A percentile compares a stretch with the other conserved stretches of the same genome.
Conservation (phyloP, 2,329 filamentous ascomycete genomes). For the Aureobasidium sp. region DNA sequence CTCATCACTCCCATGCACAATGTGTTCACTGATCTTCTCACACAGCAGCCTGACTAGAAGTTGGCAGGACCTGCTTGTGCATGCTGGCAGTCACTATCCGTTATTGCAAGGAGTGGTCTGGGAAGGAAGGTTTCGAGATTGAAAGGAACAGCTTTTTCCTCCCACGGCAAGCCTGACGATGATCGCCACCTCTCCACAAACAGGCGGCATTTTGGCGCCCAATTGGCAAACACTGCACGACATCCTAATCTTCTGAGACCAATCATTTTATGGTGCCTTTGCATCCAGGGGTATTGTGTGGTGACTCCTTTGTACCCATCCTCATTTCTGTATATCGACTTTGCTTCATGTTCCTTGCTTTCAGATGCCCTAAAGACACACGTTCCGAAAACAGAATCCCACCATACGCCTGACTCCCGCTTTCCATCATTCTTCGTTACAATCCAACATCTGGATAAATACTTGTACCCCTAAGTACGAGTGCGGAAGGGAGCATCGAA, state of each 20-base stretch:
- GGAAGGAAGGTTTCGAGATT: not conserved
- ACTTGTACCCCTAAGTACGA: not conserved
- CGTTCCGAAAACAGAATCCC: not conserved
- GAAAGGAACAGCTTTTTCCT: not conserved
- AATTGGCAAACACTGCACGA: constrained; percentile 1
- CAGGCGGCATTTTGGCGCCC: not conserved
- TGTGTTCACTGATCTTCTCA: not conserved
- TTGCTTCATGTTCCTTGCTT: not conserved
- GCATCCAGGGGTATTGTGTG: not conserved
- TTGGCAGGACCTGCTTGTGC: not conserved
- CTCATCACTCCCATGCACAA: not conserved
- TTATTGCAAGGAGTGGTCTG: constrained; percentile 2
- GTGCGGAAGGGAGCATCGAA: constrained; percentile 37
- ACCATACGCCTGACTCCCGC: not conserved
- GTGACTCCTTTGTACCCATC: not conserved
- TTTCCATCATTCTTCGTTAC: not conserved
- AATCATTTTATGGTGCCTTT: not conserved
- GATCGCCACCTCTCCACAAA: constrained; percentile 2
- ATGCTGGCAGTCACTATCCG: not conserved
- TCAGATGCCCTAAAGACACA: not conserved
- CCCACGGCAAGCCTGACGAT: not conserved
- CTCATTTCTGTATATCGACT: not conserved
- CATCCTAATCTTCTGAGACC: not conserved
- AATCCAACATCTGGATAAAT: not conserved
- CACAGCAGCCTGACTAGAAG: not conserved